Evolutionary conservation across 129 eudicot species (phyloP), one percentile per base, ranked within the genome.

Genomic region (Apium graveolens): DNA sequence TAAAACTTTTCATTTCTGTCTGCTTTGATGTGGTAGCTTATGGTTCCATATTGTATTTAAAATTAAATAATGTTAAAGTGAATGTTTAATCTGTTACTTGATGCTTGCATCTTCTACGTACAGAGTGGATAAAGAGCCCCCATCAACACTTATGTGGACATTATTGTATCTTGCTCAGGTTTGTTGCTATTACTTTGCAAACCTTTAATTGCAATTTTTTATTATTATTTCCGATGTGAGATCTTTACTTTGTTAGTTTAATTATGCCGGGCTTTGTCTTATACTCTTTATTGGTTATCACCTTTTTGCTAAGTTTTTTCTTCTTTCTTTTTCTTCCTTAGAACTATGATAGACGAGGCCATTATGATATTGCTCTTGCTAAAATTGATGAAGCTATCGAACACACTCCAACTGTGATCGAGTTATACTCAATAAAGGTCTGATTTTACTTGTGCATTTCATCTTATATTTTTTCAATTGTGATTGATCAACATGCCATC

Each of bases 401-500:
- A 78, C 98, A 95, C 82, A 95, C 98, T 75, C 98, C 98, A 48
- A 95, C 98, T 3, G 98, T 91, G 38, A 91, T 95, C 79, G 98
- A 95, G 85, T 80, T 91, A 72, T 95, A 95, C 88, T 87, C 96
- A 0, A 87, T 83, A 79, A 95, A 95, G 97, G 89, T 91, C 37
- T 78, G 84, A 79, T 73, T n/a, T 6, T 43, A 63, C 26, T n/a
- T 14, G 48, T 68, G 48, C 57, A 29, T 78, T 29, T 53, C 4
- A 13, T n/a, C 34, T 78, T 27, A 24, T 31, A 70, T 66, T 9
- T 7, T 11, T 13, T 14, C n/a, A 21, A 1, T n/a, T 24, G 24
- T 24, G 32, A 41, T 39, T 39, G 35, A 42, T 72, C 24, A 21
- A 3, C n/a, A 13, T 38, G 75, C 26, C 27, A 11, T 41, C 43